A percentile compares a stretch with the other conserved stretches of the same genome.
Evolutionary conservation across 83 land plant species (phyloP).

Genomic region (Picea mariana): DNA sequence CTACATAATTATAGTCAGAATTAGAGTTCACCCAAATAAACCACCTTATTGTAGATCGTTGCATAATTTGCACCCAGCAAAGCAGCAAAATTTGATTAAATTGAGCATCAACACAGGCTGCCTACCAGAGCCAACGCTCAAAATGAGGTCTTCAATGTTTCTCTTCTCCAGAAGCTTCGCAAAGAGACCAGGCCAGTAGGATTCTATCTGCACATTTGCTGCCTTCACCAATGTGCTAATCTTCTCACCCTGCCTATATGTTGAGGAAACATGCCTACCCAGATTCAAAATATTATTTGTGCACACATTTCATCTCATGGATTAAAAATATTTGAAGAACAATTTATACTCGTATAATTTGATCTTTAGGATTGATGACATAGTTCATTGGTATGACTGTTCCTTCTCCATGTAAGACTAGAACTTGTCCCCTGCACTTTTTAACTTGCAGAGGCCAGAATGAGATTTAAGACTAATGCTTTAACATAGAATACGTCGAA

Average conservation of each 20-base stretch:
- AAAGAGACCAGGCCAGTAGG: constrained; percentile 78
- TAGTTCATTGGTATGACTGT: too few species aligned
- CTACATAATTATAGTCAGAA: neutral
- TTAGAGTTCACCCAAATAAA: neutral
- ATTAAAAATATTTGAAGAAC: too few species aligned
- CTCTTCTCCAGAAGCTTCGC: constrained; percentile 81
- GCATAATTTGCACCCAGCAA: neutral
- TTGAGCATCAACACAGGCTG: neutral
- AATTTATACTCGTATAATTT: too few species aligned
- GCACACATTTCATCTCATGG: too few species aligned
- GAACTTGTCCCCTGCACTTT: too few species aligned
- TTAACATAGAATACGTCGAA: too few species aligned
- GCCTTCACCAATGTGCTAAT: constrained; percentile 68
- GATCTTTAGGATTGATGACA: too few species aligned
- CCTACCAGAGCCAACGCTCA: constrained; percentile 66
- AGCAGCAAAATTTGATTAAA: neutral
- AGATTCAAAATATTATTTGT: too few species aligned
- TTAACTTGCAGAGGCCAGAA: too few species aligned
- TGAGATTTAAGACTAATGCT: too few species aligned
- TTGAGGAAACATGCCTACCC: neutral
- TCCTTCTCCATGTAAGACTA: too few species aligned
- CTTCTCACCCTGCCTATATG: constrained; percentile 65
- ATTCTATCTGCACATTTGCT: constrained; percentile 59
- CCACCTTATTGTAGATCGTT: neutral
- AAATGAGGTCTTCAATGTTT: constrained; percentile 70